Percentiles rank a stretch among this genome's conserved stretches.
These are phyloP conservation scores for Hibiscus trionum DNA, from an alignment of 345 rosid genomes.

Conservation along the genomic window DNA sequence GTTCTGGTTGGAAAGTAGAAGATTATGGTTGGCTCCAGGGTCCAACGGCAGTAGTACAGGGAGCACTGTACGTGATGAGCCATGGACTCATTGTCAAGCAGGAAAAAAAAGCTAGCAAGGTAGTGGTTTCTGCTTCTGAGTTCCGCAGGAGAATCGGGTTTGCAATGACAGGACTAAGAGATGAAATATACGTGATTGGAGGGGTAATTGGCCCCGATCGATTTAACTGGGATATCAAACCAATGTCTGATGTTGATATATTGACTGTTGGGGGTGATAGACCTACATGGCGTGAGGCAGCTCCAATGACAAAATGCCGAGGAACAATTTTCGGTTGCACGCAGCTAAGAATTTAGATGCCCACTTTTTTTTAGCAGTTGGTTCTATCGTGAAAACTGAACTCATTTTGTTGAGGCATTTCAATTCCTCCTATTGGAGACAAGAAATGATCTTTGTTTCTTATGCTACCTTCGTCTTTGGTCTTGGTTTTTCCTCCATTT, in stretches of 20 bases:
- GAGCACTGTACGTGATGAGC: conserved; percentile 60
- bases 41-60: conserved; percentile 75
- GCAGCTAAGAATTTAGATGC: conserved; percentile 56
- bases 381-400: conserved; percentile 20
- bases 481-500: background rate
- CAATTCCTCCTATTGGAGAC: conserved; percentile 16
- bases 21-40: conserved; percentile 88
- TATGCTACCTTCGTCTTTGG: conserved; percentile 6
- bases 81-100: conserved; percentile 58
- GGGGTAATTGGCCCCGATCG: conserved; percentile 91
- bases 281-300: conserved; percentile 66
- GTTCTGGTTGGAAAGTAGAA: conserved; percentile 59
- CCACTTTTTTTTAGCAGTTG: background rate
- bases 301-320: conserved; percentile 74
- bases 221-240: conserved; percentile 72
- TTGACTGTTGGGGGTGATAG: conserved; percentile 57
- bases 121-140: conserved; percentile 67
- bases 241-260: conserved; percentile 63
- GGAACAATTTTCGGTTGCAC: conserved; percentile 84
- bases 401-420: conserved; percentile 17
- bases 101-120: conserved; percentile 45
- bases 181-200: conserved; percentile 69
- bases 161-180: conserved; percentile 68
- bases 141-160: conserved; percentile 78
- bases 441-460: conserved; percentile 12